Evolutionary conservation across 805 yeast genomes (phyloP), one percentile per base, ranked within the genome.

Genomic region (Ogataea philodendri): DNA sequence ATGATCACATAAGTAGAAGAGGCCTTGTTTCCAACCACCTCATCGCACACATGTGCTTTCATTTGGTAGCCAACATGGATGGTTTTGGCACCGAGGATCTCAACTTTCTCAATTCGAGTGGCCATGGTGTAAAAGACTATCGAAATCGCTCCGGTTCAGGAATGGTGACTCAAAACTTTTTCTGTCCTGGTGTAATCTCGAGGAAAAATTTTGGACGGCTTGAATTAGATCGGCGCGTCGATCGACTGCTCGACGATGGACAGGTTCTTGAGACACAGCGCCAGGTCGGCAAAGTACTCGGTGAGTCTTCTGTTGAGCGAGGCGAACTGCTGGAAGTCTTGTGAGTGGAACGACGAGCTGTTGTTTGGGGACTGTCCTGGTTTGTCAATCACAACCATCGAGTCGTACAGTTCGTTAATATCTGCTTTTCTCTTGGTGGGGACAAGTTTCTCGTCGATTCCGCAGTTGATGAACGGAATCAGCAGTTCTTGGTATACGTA

Each of bases 1-100:
- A 93, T 74, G 42, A 93, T 68, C 41, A 89, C 96, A 65, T 93
- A 93, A 8, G 97, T 90, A 5, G 97, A 87, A 5, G 97, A 85
- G 32, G 79, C 73, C 51, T 81, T 70, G 20, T 70, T 69, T 7
- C 61, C 51, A 22, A 88, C 67, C 28, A 81, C 74, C 45, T 84
- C 85, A 6, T 67, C 59, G 39, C 86, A 84, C 37, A 90, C 79
- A 52, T 85, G 89, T 41, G 72, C 69, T 49, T 76, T 79, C 49
- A 89, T 79, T 35, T 81, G 75, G 66, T 80, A 87, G 22, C 98
- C 98, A 43, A 93, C 88, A 61, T 86, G 95, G 63, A 93, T 87
- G 39, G 82, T 70, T 36, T 88, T 88, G 44, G 75, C 63, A 11
- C 96, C 95, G 51, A 93, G 72, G 52, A 89, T 89, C 36, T 78